Percentiles rank a stretch among this genome's conserved stretches.
These are phyloP conservation scores for Rachicladosporium sp. DNA, from an alignment of 2,329 filamentous ascomycete genomes.

Conservation along the genomic window DNA sequence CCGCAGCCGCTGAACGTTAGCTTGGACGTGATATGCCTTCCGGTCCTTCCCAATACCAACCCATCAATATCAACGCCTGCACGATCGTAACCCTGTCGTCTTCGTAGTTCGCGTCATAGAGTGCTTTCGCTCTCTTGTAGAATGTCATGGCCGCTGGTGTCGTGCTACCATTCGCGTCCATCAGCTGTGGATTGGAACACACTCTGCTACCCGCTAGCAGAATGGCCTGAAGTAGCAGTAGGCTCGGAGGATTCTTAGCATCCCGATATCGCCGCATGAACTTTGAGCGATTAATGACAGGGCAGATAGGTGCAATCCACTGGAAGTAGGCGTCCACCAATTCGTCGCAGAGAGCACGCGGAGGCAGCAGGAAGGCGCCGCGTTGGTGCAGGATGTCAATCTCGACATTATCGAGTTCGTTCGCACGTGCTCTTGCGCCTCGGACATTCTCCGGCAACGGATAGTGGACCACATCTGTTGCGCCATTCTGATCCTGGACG, in stretches of 20 bases:
- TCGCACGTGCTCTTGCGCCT: conserved; percentile 72
- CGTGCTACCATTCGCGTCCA: conserved; percentile 91
- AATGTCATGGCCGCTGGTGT: conserved; percentile 93
- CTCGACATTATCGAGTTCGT: conserved; percentile 87
- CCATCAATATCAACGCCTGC: conserved; percentile 85
- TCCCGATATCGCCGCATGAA: conserved; percentile 93
- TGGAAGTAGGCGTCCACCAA: conserved; percentile 88
- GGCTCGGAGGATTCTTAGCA: conserved; percentile 79
- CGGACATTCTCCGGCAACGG: conserved; percentile 83
- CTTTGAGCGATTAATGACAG: conserved; percentile 81
- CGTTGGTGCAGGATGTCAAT: conserved; percentile 90
- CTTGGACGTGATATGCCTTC: conserved; percentile 42
- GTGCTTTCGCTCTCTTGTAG: conserved; percentile 89
- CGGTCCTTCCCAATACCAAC: conserved; percentile 98
- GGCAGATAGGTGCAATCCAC: conserved; percentile 92
- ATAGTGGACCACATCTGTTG: conserved; percentile 88
- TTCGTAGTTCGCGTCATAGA: conserved; percentile 95
- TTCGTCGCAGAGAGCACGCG: conserved; percentile 80
- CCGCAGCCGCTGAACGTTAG: too few species aligned
- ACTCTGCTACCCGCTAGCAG: conserved; percentile 84
- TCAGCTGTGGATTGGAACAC: conserved; percentile 85
- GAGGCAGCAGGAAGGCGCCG: conserved; percentile 82
- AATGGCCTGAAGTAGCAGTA: conserved; percentile 83
- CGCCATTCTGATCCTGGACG: conserved; percentile 87
- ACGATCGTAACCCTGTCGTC: conserved; percentile 95